These are phyloP conservation scores for Arxiozyma slooffiae DNA, from an alignment of 1,139 yeast genomes.

Conservation along the genomic window DNA sequence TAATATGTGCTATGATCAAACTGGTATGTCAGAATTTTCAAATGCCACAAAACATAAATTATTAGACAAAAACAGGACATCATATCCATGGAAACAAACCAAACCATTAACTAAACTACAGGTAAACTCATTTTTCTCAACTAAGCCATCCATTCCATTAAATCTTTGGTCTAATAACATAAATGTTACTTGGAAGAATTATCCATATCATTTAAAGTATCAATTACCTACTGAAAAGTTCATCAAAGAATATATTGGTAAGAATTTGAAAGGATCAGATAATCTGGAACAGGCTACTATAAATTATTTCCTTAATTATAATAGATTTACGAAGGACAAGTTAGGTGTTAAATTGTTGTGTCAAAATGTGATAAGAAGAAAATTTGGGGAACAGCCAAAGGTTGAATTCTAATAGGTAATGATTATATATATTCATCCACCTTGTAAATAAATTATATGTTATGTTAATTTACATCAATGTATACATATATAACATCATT, in stretches of 20 bases:
- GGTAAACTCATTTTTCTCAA: slow-evolving; percentile 20
- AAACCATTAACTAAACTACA: slow-evolving; percentile 25
- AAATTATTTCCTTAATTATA: slow-evolving; percentile 43
- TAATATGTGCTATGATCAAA: slow-evolving; percentile 54
- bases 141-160: slow-evolving; percentile 22
- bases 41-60: slow-evolving; percentile 41
- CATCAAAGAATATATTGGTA: slow-evolving; percentile 30
- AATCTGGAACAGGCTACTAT: slow-evolving; percentile 50
- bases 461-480: background rate
- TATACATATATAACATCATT: background rate
- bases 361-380: slow-evolving; percentile 21
- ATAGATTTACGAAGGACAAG: slow-evolving; percentile 39
- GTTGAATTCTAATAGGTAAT: background rate
- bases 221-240: slow-evolving; percentile 69
- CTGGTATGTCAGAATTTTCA: slow-evolving; percentile 46
- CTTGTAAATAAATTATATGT: slow-evolving; percentile 4
- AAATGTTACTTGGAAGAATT: slow-evolving; percentile 25
- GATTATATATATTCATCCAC: background rate
- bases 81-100: slow-evolving; percentile 30
- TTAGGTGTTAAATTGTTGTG: slow-evolving; percentile 44
- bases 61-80: slow-evolving; percentile 55
- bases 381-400: slow-evolving; percentile 8
- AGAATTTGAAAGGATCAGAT: slow-evolving; percentile 40
- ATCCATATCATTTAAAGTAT: slow-evolving; percentile 54
- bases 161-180: slow-evolving; percentile 17